These are phyloP conservation scores for Petunia axillaris DNA, from an alignment of 257 asterid species.

Conservation along the genomic window DNA sequence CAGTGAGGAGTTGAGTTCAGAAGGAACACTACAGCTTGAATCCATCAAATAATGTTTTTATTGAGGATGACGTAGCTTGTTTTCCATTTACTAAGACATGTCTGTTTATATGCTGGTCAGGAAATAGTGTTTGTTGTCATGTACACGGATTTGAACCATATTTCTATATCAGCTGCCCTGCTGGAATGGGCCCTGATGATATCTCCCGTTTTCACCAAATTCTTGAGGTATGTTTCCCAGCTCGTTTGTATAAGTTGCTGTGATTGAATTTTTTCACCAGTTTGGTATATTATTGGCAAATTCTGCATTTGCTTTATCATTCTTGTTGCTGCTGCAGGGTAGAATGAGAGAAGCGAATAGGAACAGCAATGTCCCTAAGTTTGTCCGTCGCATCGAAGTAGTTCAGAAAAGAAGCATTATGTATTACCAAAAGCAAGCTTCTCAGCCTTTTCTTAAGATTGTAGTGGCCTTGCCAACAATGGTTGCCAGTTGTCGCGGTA, in stretches of 20 bases:
- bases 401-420: slow-evolving; percentile 89
- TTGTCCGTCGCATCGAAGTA: slow-evolving; percentile 77
- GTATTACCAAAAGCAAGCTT: slow-evolving; percentile 82
- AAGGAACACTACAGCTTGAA: not conserved
- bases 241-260: slow-evolving; percentile 12
- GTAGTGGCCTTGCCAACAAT: slow-evolving; percentile 96
- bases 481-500: slow-evolving; percentile 97
- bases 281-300: slow-evolving; percentile 26
- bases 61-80: slow-evolving; percentile 22
- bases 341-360: slow-evolving; percentile 84
- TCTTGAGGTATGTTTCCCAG: slow-evolving; percentile 67
- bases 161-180: slow-evolving; percentile 85
- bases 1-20: not conserved
- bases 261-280: slow-evolving; percentile 15
- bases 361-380: slow-evolving; percentile 66
- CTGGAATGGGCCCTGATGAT: slow-evolving; percentile 98
- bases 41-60: not conserved
- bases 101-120: slow-evolving; percentile 49
- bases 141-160: slow-evolving; percentile 98
- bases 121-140: slow-evolving; percentile 90
- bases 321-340: slow-evolving; percentile 49
- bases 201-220: slow-evolving; percentile 83
- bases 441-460: slow-evolving; percentile 86
- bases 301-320: slow-evolving; percentile 5
- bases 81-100: slow-evolving; percentile 22